Evolutionary conservation across 1,284 basidiomycete genomes (phyloP).

Genomic region (Meira miltonrushii): DNA sequence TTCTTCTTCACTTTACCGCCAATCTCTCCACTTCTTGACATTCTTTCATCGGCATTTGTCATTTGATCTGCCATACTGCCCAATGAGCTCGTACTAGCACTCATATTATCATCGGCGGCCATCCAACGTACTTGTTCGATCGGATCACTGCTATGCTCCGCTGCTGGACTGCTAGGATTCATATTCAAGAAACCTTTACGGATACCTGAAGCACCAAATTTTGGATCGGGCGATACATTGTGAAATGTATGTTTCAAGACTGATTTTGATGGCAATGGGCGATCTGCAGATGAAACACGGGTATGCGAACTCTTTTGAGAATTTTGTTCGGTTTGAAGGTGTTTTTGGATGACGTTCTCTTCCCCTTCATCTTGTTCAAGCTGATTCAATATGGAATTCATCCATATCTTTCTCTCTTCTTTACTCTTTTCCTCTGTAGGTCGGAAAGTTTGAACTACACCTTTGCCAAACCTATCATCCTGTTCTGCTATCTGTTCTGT

Average conservation of each 20-base stretch:
- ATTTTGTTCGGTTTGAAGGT: not conserved
- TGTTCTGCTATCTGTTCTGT: constrained; percentile 26
- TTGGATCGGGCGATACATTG: not conserved
- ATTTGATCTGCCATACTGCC: not conserved
- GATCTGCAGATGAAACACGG: constrained; percentile 4
- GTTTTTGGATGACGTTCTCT: constrained; percentile 2
- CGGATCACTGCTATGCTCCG: constrained; percentile 26
- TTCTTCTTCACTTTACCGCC: not conserved
- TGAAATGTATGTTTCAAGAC: constrained; percentile 11
- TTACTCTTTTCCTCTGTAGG: constrained; percentile 13
- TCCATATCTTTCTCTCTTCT: constrained; percentile 30
- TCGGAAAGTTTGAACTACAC: not conserved
- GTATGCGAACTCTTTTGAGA: not conserved
- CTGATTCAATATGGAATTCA: constrained; percentile 33
- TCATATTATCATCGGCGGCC: constrained; percentile 11
- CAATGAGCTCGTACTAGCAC: not conserved
- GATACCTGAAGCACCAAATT: constrained; percentile 20
- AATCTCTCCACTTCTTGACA: not conserved
- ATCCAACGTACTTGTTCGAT: constrained; percentile 24
- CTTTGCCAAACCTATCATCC: not conserved
- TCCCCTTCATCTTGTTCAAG: constrained; percentile 36
- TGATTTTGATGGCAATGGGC: constrained; percentile 13
- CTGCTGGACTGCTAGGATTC: constrained; percentile 33
- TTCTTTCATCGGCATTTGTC: constrained; percentile 3
- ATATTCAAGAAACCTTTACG: constrained; percentile 35